Percentiles rank a stretch among this genome's conserved stretches.
Evolutionary conservation across 441 rosid species (phyloP).

Genomic region (Rhodomyrtus psidioides): DNA sequence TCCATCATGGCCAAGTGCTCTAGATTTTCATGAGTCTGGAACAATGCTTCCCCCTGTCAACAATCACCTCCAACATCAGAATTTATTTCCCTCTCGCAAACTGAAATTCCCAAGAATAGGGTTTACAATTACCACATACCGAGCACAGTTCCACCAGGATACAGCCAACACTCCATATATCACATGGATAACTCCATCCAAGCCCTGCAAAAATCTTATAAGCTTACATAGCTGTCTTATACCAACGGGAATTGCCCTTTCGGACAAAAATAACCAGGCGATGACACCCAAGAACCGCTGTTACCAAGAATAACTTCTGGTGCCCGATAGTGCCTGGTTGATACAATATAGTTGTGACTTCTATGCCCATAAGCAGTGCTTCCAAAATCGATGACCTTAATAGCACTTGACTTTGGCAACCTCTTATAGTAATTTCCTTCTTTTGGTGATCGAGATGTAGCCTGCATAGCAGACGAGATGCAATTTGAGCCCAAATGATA

Average conservation of each 20-base stretch:
- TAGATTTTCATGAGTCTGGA: conserved; percentile 89
- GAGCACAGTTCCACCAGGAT: conserved; percentile 89
- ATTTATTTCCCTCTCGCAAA: not conserved
- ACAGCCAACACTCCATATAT: conserved; percentile 94
- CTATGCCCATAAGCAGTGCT: conserved; percentile 86
- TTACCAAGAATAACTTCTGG: conserved; percentile 91
- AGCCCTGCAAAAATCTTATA: conserved; percentile 38
- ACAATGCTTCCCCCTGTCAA: conserved; percentile 81
- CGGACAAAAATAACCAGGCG: not conserved
- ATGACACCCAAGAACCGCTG: not conserved
- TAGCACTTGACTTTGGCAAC: conserved; percentile 87
- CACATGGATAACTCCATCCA: conserved; percentile 96
- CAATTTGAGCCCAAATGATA: not conserved
- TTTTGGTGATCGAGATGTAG: conserved; percentile 56
- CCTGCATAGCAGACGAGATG: conserved; percentile 18
- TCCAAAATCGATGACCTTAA: conserved; percentile 94
- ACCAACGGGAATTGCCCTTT: not conserved
- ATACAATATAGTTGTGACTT: conserved; percentile 82
- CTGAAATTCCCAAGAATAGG: not conserved
- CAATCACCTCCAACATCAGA: not conserved
- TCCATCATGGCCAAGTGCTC: conserved; percentile 99
- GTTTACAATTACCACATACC: conserved; percentile 28
- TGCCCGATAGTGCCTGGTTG: conserved; percentile 93
- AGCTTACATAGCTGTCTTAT: not conserved
- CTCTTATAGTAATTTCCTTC: conserved; percentile 78